Evolutionary conservation across 306 rosid genomes (phyloP), one percentile per base, ranked within the genome.

Genomic region (Nissolia schottii): DNA sequence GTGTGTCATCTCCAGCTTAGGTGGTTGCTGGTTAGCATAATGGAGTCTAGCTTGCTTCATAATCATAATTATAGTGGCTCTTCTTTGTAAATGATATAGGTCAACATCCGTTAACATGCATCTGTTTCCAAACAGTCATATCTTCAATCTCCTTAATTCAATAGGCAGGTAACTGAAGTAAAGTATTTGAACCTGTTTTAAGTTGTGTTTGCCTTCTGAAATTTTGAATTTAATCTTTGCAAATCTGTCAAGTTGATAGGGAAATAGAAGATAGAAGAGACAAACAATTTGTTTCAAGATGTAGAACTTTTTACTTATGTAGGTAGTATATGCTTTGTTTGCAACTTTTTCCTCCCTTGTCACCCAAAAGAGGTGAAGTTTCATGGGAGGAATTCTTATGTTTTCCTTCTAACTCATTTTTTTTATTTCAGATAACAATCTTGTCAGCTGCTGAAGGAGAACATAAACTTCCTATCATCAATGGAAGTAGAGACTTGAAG

Each of bases 381-480:
- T 70, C 37, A 46, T 5, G 41, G 51, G 51, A 31, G 25, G 55
- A 23, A 55, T 54, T 64, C 75, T 6, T 67, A 14, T 24, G 20
- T 37, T 20, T 50, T 67, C 64, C 43, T 55, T 57, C 65, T 81
- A 55, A 73, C 23, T 38, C n/a, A 25, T 75, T 24, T n/a, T 40
- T 76, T 35, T 55, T 60, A 53, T 82, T 20, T 64, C 84, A 94
- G 99, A 80, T 89, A 79, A 89, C 99, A 71, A 84, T 94, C 61
- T 88, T 94, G 90, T 93, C 80, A 64, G 99, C 97, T 78, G 97
- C 97, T 34, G 97, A 89, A 83, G 99, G 99, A 85, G 88, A 71
- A 53, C 91, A 79, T 75, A 94, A 94, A 81, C 85, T 94, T 65
- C 96, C 99, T 18, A 27, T 86, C 58, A 89, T 94, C 87, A 94